Evolutionary conservation across 495 filamentous ascomycete genomes (phyloP).

Genomic region (Daldinia grandis): DNA sequence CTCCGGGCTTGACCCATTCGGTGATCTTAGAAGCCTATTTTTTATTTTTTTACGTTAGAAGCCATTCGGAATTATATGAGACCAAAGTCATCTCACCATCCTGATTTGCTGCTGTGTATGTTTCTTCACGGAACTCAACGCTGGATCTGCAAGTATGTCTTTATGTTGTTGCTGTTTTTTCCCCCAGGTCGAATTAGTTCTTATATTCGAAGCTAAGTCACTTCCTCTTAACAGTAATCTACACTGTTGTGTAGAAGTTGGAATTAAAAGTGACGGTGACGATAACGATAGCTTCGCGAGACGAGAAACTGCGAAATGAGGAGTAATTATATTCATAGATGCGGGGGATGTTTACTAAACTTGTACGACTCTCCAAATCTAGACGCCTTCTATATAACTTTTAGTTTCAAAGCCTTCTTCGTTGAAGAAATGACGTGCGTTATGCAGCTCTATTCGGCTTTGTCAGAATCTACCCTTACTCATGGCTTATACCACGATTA

Average conservation of each 20-base stretch:
- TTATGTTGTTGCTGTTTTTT: background rate
- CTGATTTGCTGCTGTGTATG: conserved; percentile 17
- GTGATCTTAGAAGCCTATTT: conserved; percentile 66
- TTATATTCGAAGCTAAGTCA: background rate
- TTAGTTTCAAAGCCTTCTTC: conserved; percentile 2
- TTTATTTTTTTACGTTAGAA: background rate
- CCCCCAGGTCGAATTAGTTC: background rate
- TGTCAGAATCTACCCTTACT: conserved; percentile 24
- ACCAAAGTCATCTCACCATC: conserved; percentile 23
- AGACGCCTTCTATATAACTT: background rate
- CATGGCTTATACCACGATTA: conserved; percentile 33
- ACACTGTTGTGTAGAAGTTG: background rate
- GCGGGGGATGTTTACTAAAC: conserved; percentile 20
- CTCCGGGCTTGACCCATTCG: conserved; percentile 78
- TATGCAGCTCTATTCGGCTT: conserved; percentile 13
- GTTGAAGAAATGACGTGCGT: conserved; percentile 26
- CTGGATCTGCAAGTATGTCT: background rate
- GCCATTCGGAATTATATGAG: background rate
- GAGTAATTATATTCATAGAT: conserved; percentile 25
- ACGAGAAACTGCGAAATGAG: conserved; percentile 7
- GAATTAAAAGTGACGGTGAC: background rate
- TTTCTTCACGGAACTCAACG: background rate
- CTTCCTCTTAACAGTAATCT: background rate
- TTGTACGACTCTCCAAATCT: background rate
- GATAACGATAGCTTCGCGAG: conserved; percentile 1